A percentile compares a stretch with the other conserved stretches of the same genome.
These are phyloP conservation scores for Silene noctiflora DNA, from an alignment of 179 eudicot species.

Conservation along the genomic window DNA sequence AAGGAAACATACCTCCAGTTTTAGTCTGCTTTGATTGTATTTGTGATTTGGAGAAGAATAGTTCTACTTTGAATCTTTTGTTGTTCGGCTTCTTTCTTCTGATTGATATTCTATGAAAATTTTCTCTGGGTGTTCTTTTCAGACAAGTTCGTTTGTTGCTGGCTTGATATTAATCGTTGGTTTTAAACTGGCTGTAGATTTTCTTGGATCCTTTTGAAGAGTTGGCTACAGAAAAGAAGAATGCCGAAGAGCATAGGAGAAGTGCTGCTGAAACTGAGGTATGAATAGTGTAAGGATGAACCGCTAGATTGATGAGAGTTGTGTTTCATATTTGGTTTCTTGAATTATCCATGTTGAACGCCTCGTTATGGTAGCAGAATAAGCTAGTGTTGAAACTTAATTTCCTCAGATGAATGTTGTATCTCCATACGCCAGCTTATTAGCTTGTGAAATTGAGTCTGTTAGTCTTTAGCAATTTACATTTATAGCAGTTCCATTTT, in stretches of 20 bases:
- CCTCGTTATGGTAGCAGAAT: not conserved
- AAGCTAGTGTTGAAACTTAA: not conserved
- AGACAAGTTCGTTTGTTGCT: not conserved
- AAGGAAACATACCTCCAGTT: not conserved
- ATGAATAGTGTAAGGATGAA: slow-evolving; percentile 23
- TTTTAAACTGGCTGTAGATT: slow-evolving; percentile 44
- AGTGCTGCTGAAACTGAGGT: slow-evolving; percentile 95
- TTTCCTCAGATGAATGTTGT: not conserved
- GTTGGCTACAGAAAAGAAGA: slow-evolving; percentile 51
- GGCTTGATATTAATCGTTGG: not conserved
- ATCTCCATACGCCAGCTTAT: no score
- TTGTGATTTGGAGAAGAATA: not conserved
- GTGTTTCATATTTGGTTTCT: not conserved
- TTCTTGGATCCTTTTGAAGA: slow-evolving; percentile 93
- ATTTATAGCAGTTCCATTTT: not conserved
- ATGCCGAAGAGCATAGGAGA: slow-evolving; percentile 87
- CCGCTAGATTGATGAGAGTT: not conserved
- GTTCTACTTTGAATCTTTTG: not conserved
- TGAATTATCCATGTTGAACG: not conserved
- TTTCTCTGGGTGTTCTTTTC: not conserved
- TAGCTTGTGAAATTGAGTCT: not conserved
- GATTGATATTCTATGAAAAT: not conserved
- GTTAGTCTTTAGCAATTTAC: not conserved
- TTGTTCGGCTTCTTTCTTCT: slow-evolving; percentile 3
- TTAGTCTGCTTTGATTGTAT: not conserved